Evolutionary conservation across 257 asterid species (phyloP).

Genomic region (Lantana camara): DNA sequence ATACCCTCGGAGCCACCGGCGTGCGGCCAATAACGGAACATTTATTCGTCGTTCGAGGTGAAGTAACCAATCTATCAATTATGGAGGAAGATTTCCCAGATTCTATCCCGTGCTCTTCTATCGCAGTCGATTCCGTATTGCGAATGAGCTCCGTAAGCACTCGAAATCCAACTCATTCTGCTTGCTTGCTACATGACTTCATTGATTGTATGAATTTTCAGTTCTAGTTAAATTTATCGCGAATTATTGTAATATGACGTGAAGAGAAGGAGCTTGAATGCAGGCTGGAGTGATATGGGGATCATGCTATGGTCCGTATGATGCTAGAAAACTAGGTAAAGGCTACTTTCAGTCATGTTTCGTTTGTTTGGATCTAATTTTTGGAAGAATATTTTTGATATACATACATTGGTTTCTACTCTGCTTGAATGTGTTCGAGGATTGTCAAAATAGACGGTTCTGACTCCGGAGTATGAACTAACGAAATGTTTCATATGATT

Average conservation of each 20-base stretch:
- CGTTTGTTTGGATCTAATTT: conserved; percentile 8
- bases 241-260: neutral
- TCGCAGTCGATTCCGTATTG: conserved; percentile 68
- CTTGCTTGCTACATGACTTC: neutral
- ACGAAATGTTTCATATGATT: neutral
- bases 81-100: conserved; percentile 54
- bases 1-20: conserved; percentile 15
- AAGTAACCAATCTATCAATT: neutral
- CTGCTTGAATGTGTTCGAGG: neutral
- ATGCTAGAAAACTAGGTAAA: conserved; percentile 57
- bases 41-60: neutral
- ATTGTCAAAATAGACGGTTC: neutral
- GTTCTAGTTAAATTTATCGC: neutral
- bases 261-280: conserved; percentile 12
- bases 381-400: neutral
- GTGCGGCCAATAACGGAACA: neutral
- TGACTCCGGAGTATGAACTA: neutral
- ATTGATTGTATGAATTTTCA: neutral
- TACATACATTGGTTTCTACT: neutral
- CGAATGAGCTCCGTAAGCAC: conserved; percentile 66
- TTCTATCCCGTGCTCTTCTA: conserved; percentile 67
- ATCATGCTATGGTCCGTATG: conserved; percentile 68
- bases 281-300: conserved; percentile 95
- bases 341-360: conserved; percentile 3
- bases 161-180: neutral